Conservation (phyloP, 2,329 filamentous ascomycete species). For the Didymella arachidicola region DNA sequence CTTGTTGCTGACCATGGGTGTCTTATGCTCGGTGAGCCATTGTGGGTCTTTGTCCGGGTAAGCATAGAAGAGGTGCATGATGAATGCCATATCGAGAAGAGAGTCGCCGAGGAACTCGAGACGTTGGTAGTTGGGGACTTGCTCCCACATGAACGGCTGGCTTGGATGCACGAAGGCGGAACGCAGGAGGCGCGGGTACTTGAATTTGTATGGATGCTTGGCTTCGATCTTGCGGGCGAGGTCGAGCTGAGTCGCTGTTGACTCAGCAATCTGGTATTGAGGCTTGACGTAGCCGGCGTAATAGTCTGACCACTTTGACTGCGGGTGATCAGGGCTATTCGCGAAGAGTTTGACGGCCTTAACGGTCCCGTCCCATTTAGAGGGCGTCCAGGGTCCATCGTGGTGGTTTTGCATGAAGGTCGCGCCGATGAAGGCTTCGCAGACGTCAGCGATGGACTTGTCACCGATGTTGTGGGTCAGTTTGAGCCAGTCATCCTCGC, state of each 20-base stretch:
- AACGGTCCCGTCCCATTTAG: slow-evolving; percentile 67
- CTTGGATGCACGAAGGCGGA: slow-evolving; percentile 92
- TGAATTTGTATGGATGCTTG: slow-evolving; percentile 72
- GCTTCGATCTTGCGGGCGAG: slow-evolving; percentile 70
- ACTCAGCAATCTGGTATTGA: slow-evolving; percentile 69
- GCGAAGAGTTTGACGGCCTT: slow-evolving; percentile 75
- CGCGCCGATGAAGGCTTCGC: slow-evolving; percentile 91
- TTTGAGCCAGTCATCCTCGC: slow-evolving; percentile 55
- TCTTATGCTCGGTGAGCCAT: slow-evolving; percentile 98
- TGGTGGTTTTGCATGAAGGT: slow-evolving; percentile 67
- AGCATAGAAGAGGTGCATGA: slow-evolving; percentile 80
- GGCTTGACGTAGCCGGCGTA: slow-evolving; percentile 72
- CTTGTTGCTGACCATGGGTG: slow-evolving; percentile 98
- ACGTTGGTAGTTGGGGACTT: slow-evolving; percentile 87
- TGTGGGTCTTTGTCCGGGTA: slow-evolving; percentile 86
- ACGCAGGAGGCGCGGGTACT: slow-evolving; percentile 75
- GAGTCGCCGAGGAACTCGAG: slow-evolving; percentile 93
- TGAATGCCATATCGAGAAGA: slow-evolving; percentile 82
- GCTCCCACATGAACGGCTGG: slow-evolving; percentile 75
- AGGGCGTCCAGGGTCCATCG: slow-evolving; percentile 50
- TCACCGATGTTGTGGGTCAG: slow-evolving; percentile 73
- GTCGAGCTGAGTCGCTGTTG: slow-evolving; percentile 73
- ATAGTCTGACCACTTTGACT: slow-evolving; percentile 77
- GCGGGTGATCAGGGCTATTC: slow-evolving; percentile 71
- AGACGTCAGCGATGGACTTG: slow-evolving; percentile 93